Base-by-base conservation (phyloP, 1,284 basidiomycete species). In the Naganishia cerealis region DNA sequence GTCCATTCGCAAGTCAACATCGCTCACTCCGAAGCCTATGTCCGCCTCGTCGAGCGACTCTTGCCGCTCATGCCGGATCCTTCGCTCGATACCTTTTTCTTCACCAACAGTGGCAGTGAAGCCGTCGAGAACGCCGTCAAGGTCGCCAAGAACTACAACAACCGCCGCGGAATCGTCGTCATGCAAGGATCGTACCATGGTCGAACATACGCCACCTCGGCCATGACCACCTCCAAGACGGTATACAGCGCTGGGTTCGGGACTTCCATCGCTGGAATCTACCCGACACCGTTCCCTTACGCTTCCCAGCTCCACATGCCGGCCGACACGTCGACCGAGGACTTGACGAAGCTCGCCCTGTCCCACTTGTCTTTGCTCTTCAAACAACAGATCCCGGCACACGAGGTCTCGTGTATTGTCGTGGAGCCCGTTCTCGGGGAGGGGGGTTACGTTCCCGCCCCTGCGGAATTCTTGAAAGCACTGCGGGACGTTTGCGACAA, bases 371-470 rank as follows among this genome's bases (percentile, higher is more conserved):
- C 92, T 66, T 84, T 97, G 15, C 79, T 95, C 12, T 84, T 97
- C 57, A 83, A 86, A 63, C 93, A 96, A 79, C 92, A 95, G 80
- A 89, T 88, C 9, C 84, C 89, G 0, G 91, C 94, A 0, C 80
- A 82, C 13, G 94, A 96, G 77, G 95, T 93, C 0, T 93, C 94
- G 4, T 93, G 92, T 26, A 90, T 98, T 77, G 82, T 98, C 72
- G 82, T 98, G 66, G 94, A 98, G 82, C 90, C 94, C 62, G 89
- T 97, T 12, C 84, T 98, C 38, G 94, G 93, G 43, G 93, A 97
- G 81, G 93, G 84, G 57, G 94, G 94, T 3, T 98, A 98, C 81
- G 90, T 97, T 18, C 89, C 92, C 29, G 91, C 94, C 0, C 92
- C 94, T 0, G 75, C 87, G 0, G 85, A 87, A 33, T 98, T 90